A percentile compares a stretch with the other conserved stretches of the same genome.
phyloP scores from a whole-genome alignment of 768 basidiomycete species.

The Trametes cinnabarina region DNA sequence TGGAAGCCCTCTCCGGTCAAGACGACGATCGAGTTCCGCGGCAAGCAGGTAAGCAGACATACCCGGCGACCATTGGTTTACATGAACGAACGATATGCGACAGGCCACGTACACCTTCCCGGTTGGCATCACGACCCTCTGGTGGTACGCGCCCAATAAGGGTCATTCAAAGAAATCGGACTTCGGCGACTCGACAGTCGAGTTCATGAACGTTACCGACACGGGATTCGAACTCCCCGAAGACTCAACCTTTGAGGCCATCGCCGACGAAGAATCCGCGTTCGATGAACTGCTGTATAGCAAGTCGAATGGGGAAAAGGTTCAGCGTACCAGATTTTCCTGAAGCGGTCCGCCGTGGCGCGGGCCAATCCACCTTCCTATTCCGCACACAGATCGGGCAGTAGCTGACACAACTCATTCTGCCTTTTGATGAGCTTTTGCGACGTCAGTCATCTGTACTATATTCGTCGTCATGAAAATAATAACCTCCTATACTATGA shows the following conservation, averaged over 20 bases:
- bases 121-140: conserved; percentile 63
- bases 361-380: no score
- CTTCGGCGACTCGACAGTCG: background rate
- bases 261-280: background rate
- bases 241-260: background rate
- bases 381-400: no score
- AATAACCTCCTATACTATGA: no score
- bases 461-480: no score
- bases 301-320: conserved; percentile 10
- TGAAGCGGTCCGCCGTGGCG: no score
- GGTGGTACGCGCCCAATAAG: conserved; percentile 42
- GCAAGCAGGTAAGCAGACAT: conserved; percentile 45
- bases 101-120: conserved; percentile 74
- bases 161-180: conserved; percentile 5
- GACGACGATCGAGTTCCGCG: conserved; percentile 65
- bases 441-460: no score
- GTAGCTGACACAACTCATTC: no score
- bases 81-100: background rate
- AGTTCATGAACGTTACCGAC: conserved; percentile 3
- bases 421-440: no score
- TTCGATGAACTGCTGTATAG: background rate
- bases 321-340: background rate
- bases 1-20: conserved; percentile 56
- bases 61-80: background rate
- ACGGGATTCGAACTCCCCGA: background rate